Conservation (phyloP, 805 yeast species). For the Lipomyces sp. region DNA sequence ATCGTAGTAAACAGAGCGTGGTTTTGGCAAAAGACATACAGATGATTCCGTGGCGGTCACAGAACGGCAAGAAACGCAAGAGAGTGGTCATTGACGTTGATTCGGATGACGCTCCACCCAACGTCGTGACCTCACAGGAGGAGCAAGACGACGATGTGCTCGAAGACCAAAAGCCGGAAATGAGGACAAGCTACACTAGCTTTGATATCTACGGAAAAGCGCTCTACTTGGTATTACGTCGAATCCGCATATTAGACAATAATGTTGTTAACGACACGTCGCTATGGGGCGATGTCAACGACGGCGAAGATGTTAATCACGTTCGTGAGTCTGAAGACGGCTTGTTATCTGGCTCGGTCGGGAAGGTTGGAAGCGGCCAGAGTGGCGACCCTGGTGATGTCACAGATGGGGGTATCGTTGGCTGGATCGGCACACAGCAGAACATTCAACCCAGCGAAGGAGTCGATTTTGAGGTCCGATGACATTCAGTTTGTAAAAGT, state of each 20-base stretch:
- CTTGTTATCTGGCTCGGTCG: not conserved
- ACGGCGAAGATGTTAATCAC: slow-evolving; percentile 5
- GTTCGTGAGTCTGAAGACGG: not conserved
- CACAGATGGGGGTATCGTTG: slow-evolving; percentile 18
- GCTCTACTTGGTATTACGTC: slow-evolving; percentile 14
- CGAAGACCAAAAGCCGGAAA: slow-evolving; percentile 18
- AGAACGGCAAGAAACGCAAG: not conserved
- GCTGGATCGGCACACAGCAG: slow-evolving; percentile 27
- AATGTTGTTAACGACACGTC: not conserved
- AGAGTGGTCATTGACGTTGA: slow-evolving; percentile 5
- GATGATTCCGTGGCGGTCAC: slow-evolving; percentile 3
- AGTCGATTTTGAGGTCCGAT: slow-evolving; percentile 21
- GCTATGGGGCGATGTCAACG: slow-evolving; percentile 9
- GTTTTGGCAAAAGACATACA: slow-evolving; percentile 4
- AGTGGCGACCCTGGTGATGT: slow-evolving; percentile 1
- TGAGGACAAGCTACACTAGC: slow-evolving; percentile 15
- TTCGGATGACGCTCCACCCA: slow-evolving; percentile 5
- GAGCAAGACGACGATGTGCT: slow-evolving; percentile 12
- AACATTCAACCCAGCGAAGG: slow-evolving; percentile 14
- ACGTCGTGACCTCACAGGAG: not conserved
- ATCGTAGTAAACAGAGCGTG: not conserved
- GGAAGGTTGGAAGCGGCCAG: not conserved
- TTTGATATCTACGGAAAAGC: slow-evolving; percentile 21
- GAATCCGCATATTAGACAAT: not conserved
- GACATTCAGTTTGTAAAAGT: not conserved